Percentiles rank a stretch among this genome's conserved stretches.
Conservation (phyloP, 176 grass and related monocot genomes). For the Oryza coarctata region DNA sequence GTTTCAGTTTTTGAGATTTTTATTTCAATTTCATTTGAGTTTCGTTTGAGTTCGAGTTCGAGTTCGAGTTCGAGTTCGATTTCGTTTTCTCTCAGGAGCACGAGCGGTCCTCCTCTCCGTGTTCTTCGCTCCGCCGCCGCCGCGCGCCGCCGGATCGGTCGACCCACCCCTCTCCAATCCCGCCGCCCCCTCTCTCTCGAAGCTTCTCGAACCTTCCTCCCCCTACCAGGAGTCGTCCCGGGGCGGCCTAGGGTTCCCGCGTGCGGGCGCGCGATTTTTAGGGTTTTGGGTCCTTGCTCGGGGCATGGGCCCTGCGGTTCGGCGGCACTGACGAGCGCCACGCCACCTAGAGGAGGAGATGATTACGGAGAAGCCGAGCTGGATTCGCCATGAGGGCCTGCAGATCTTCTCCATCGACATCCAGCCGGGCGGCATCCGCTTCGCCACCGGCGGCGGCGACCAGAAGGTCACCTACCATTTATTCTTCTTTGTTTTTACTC, state of each 20-base stretch:
- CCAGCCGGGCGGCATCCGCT: conserved; percentile 75
- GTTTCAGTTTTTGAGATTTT: background rate
- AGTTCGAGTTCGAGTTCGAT: conserved; percentile 28
- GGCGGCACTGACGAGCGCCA: background rate
- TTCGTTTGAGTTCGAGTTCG: conserved; percentile 24
- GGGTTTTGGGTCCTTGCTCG: conserved; percentile 32
- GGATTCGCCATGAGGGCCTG: conserved; percentile 88
- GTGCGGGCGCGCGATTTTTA: conserved; percentile 26
- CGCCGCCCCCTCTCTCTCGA: background rate
- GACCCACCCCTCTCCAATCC: background rate
- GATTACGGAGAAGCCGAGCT: conserved; percentile 90
- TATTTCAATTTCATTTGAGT: background rate
- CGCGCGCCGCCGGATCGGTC: conserved; percentile 6
- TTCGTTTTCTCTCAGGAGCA: conserved; percentile 21
- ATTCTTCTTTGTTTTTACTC: background rate
- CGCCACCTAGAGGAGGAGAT: conserved; percentile 28
- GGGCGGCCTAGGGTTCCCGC: conserved; percentile 40
- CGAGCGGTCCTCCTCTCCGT: conserved; percentile 31
- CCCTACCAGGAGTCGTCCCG: background rate
- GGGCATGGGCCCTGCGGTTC: conserved; percentile 23
- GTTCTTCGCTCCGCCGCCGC: conserved; percentile 44
- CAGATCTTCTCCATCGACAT: conserved; percentile 99
- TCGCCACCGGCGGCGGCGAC: conserved; percentile 93
- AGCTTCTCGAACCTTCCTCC: background rate
- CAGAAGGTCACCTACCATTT: conserved; percentile 59